These are phyloP conservation scores for Pseudogymnoascus sp. DNA, from an alignment of 2,329 filamentous ascomycete genomes.

Conservation along the genomic window DNA sequence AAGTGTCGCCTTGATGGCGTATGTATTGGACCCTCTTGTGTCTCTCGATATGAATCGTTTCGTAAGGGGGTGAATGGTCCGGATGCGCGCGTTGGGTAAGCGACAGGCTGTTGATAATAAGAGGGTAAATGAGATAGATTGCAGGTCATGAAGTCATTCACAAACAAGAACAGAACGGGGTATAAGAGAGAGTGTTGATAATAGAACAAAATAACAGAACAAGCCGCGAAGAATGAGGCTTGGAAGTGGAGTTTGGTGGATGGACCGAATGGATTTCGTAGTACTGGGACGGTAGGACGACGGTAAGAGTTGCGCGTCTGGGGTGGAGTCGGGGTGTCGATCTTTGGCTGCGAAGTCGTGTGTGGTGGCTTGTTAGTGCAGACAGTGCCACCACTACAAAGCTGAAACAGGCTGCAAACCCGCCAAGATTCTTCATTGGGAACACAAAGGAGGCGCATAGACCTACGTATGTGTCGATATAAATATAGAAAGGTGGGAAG, in stretches of 20 bases:
- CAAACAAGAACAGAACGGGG: conserved; percentile 1
- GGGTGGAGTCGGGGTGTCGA: conserved; percentile 1
- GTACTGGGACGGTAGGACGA: neutral
- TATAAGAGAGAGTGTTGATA: conserved; percentile 8
- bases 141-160: conserved; percentile 1
- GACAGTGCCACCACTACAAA: neutral
- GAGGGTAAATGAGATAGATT: neutral
- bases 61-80: neutral
- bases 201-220: neutral
- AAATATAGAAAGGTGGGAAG: neutral
- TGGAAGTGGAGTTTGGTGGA: conserved; percentile 7
- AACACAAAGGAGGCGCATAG: neutral
- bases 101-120: neutral
- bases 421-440: neutral
- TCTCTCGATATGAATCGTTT: neutral
- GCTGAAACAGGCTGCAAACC: neutral
- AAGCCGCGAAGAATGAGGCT: neutral
- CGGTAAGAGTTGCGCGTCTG: neutral
- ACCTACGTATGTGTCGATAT: neutral
- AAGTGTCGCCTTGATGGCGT: neutral
- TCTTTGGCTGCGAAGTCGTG: neutral
- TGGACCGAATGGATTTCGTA: neutral
- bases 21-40: neutral
- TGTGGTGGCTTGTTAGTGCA: neutral
- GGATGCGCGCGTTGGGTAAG: neutral